phyloP scores from a whole-genome alignment of 192 early-diverging fungal genomes.

The Phycomyces nitens region DNA sequence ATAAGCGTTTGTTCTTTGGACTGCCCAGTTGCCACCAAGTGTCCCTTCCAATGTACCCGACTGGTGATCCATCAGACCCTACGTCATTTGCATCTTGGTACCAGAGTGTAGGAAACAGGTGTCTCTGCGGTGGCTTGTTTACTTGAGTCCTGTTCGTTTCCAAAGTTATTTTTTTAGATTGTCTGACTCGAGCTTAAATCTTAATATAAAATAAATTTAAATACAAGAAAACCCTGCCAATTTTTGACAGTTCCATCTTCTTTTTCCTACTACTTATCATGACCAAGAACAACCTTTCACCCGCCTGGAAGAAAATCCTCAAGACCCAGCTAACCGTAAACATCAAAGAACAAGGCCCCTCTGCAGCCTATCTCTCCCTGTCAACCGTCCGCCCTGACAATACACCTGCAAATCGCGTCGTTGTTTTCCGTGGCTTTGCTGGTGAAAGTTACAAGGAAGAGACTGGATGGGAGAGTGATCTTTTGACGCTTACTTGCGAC shows the following conservation, averaged over 20 bases:
- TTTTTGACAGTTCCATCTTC: neutral
- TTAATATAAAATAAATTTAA: neutral
- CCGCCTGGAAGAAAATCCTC: constrained; percentile 23
- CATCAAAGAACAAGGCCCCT: constrained; percentile 5
- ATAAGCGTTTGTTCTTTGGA: neutral
- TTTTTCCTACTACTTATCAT: constrained; percentile 6
- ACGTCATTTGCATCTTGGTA: constrained; percentile 19
- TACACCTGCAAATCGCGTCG: constrained; percentile 32
- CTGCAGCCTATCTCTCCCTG: constrained; percentile 21
- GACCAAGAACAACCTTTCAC: neutral
- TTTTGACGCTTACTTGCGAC: constrained; percentile 26
- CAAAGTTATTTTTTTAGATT: neutral
- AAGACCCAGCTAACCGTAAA: constrained; percentile 12
- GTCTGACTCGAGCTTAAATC: neutral
- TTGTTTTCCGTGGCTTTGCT: constrained; percentile 39
- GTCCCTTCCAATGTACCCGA: neutral
- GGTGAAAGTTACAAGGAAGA: constrained; percentile 25
- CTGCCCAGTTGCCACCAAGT: constrained; percentile 17
- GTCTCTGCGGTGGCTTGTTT: constrained; percentile 25
- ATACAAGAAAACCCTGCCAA: neutral
- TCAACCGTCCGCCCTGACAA: constrained; percentile 19
- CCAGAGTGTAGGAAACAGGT: constrained; percentile 11
- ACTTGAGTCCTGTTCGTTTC: constrained; percentile 3
- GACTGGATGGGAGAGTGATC: constrained; percentile 27
- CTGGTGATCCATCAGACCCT: neutral